These are phyloP conservation scores for Nakazawaea ambrosiae DNA, from an alignment of 805 yeast species.

Conservation along the genomic window DNA sequence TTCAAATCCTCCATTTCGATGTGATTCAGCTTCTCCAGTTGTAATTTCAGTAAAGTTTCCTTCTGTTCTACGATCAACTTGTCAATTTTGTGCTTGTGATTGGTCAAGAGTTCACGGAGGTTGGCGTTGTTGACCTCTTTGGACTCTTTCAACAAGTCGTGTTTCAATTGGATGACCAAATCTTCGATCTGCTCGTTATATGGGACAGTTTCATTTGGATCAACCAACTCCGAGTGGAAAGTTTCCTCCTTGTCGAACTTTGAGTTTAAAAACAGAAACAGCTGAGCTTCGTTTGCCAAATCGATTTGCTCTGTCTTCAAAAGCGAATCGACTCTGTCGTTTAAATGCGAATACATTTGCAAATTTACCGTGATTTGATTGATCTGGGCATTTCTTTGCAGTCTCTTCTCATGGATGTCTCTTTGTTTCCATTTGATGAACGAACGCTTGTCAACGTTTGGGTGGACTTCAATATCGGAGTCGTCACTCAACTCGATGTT, in stretches of 20 bases:
- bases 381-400: constrained; percentile 72
- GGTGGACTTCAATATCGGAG: constrained; percentile 95
- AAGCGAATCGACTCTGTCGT: constrained; percentile 64
- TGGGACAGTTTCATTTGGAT: constrained; percentile 37
- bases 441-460: constrained; percentile 91
- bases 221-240: constrained; percentile 9
- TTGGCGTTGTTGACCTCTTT: constrained; percentile 35
- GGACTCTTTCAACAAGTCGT: constrained; percentile 45
- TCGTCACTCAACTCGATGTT: constrained; percentile 93
- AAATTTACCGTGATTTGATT: constrained; percentile 67
- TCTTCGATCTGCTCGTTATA: constrained; percentile 93
- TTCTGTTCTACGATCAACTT: constrained; percentile 57
- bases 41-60: constrained; percentile 58
- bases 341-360: constrained; percentile 73
- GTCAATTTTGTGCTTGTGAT: constrained; percentile 66
- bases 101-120: constrained; percentile 32
- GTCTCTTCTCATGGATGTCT: constrained; percentile 90
- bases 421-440: constrained; percentile 96
- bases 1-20: constrained; percentile 88
- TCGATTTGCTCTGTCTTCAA: constrained; percentile 20
- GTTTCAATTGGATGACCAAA: constrained; percentile 67
- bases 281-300: constrained; percentile 1
- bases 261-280: constrained; percentile 29
- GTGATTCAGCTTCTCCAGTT: constrained; percentile 63
- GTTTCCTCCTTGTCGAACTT: constrained; percentile 42